Conservation (phyloP, 768 basidiomycete species). For the Cystofilobasidium bisporidii region DNA sequence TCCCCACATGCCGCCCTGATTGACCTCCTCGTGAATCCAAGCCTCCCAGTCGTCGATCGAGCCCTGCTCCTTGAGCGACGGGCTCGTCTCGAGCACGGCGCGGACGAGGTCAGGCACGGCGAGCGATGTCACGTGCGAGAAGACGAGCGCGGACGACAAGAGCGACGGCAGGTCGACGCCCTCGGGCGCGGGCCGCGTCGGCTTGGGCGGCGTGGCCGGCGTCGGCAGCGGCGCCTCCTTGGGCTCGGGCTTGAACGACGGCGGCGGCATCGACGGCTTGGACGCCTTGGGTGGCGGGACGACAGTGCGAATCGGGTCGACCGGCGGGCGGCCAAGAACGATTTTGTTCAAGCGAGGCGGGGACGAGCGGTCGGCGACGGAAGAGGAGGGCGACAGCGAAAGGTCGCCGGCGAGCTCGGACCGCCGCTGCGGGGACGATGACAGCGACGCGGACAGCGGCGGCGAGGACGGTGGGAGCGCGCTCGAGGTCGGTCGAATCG, state of each 20-base stretch:
- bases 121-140: constrained; percentile 22
- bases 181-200: constrained; percentile 10
- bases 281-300: not conserved
- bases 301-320: not conserved
- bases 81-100: constrained; percentile 11
- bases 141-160: constrained; percentile 26
- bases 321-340: not conserved
- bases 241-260: constrained; percentile 3
- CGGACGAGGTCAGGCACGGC: constrained; percentile 16
- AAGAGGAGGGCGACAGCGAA: not conserved
- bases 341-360: not conserved
- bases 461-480: constrained; percentile 6
- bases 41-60: constrained; percentile 18
- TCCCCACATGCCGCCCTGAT: constrained; percentile 21
- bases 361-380: not conserved
- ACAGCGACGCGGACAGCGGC: not conserved
- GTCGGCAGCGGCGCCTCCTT: not conserved
- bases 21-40: constrained; percentile 16
- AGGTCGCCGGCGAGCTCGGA: not conserved
- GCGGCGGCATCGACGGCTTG: constrained; percentile 1
- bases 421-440: not conserved
- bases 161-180: constrained; percentile 19
- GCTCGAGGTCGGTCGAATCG: constrained; percentile 1
- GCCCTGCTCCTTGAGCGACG: not conserved
- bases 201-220: not conserved